Conservation (phyloP, 495 filamentous ascomycete species). For the Astrothelium macrocarpum region DNA sequence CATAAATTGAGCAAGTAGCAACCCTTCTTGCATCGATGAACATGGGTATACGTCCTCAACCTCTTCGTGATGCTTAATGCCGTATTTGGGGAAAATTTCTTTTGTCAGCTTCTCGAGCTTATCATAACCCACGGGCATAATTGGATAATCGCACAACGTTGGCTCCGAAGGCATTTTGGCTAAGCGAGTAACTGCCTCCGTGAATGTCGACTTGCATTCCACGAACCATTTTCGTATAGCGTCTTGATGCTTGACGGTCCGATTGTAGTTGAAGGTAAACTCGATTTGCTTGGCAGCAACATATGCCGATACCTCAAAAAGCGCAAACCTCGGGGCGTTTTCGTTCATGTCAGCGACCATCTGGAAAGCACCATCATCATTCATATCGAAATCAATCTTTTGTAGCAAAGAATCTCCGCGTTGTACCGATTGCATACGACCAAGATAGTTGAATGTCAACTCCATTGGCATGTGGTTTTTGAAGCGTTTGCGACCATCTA, state of each 20-base stretch:
- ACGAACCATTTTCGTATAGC: conserved; percentile 51
- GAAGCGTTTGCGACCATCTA: conserved; percentile 31
- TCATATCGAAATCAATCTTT: conserved; percentile 37
- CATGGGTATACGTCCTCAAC: conserved; percentile 58
- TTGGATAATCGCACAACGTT: conserved; percentile 54
- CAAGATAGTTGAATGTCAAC: conserved; percentile 62
- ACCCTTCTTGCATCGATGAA: conserved; percentile 57
- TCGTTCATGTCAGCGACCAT: conserved; percentile 42
- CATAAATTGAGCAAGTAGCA: conserved; percentile 51
- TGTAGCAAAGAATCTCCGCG: conserved; percentile 52
- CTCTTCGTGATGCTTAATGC: conserved; percentile 35
- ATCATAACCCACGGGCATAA: conserved; percentile 51
- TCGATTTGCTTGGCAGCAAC: conserved; percentile 50
- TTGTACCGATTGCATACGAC: conserved; percentile 53
- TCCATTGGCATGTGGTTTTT: conserved; percentile 53
- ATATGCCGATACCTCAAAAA: conserved; percentile 57
- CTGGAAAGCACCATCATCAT: neutral
- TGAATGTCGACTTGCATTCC: conserved; percentile 47
- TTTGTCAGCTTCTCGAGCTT: conserved; percentile 35
- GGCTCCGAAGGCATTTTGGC: conserved; percentile 39
- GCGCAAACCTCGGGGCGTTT: conserved; percentile 48
- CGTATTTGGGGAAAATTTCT: conserved; percentile 26
- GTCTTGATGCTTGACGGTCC: conserved; percentile 47
- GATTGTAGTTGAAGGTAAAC: conserved; percentile 57
- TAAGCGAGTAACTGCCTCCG: conserved; percentile 42